Evolutionary conservation across 108 stramenopile genomes (phyloP).

Genomic region (Seminavis robusta): DNA sequence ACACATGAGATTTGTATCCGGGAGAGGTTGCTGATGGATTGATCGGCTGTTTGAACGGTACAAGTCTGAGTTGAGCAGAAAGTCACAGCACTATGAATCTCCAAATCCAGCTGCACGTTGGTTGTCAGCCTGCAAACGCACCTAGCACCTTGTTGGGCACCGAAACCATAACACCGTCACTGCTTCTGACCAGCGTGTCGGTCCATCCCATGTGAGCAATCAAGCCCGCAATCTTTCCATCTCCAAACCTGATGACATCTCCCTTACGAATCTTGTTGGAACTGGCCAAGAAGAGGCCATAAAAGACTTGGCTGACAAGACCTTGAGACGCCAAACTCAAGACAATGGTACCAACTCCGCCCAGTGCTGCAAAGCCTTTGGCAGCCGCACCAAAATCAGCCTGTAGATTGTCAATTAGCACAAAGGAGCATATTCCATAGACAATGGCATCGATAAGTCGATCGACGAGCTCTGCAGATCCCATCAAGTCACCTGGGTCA

Average conservation of each 20-base stretch:
- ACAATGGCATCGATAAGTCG: conserved; percentile 46
- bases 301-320: conserved; percentile 47
- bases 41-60: too few species aligned
- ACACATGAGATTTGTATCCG: conserved; percentile 56
- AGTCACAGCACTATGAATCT: too few species aligned
- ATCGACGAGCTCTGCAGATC: conserved; percentile 48
- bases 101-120: too few species aligned
- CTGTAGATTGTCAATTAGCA: conserved; percentile 46
- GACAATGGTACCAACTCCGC: conserved; percentile 27
- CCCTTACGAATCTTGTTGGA: conserved; percentile 62
- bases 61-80: too few species aligned
- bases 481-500: too few species aligned
- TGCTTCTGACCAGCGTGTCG: conserved; percentile 22
- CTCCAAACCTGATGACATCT: conserved; percentile 44
- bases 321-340: conserved; percentile 59
- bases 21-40: conserved; percentile 58
- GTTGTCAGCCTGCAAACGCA: too few species aligned
- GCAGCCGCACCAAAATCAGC: conserved; percentile 54
- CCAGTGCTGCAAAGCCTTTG: conserved; percentile 28
- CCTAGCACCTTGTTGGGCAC: conserved; percentile 47
- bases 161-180: conserved; percentile 34
- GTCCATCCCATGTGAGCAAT: conserved; percentile 24
- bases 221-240: conserved; percentile 1
- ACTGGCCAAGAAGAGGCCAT: conserved; percentile 51
- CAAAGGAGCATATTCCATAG: conserved; percentile 18